Evolutionary conservation across 2,329 filamentous ascomycete genomes (phyloP).

Genomic region (Zasmidium cellare): DNA sequence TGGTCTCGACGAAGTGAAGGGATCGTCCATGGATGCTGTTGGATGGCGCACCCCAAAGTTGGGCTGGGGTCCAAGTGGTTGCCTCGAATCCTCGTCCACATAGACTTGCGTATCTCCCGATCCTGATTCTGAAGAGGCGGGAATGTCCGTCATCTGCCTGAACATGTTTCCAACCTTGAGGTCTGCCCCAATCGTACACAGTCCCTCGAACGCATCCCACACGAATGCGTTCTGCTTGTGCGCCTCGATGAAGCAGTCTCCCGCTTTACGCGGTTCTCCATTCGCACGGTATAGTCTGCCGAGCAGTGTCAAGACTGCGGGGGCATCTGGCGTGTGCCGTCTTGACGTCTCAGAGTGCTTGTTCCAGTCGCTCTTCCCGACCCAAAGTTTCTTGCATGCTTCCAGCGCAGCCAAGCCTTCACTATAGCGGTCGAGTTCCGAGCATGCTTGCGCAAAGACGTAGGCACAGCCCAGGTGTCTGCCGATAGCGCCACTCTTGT

Average conservation of each 20-base stretch:
- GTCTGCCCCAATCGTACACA: conserved; percentile 80
- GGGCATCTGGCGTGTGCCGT: conserved; percentile 75
- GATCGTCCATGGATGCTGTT: conserved; percentile 36
- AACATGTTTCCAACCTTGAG: conserved; percentile 86
- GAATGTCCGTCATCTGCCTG: conserved; percentile 67
- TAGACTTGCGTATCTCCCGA: conserved; percentile 28
- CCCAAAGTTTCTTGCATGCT: conserved; percentile 75
- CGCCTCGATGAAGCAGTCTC: conserved; percentile 83
- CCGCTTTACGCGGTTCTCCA: conserved; percentile 77
- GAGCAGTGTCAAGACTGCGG: conserved; percentile 78
- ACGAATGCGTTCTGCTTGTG: conserved; percentile 91
- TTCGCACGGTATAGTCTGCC: conserved; percentile 85
- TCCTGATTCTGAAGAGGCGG: conserved; percentile 36
- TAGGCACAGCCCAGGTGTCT: conserved; percentile 84
- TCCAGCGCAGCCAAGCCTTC: conserved; percentile 85
- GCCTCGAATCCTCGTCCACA: conserved; percentile 28
- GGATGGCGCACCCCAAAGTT: conserved; percentile 22
- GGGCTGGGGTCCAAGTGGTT: conserved; percentile 25
- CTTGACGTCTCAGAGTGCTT: conserved; percentile 75
- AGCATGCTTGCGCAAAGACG: conserved; percentile 85
- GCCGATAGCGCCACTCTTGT: conserved; percentile 68
- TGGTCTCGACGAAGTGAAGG: conserved; percentile 41
- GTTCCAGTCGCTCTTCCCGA: conserved; percentile 71
- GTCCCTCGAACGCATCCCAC: conserved; percentile 91
- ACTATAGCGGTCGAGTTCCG: conserved; percentile 73